phyloP scores from a whole-genome alignment of 805 yeast species.

The Starmerella scarabaei region DNA sequence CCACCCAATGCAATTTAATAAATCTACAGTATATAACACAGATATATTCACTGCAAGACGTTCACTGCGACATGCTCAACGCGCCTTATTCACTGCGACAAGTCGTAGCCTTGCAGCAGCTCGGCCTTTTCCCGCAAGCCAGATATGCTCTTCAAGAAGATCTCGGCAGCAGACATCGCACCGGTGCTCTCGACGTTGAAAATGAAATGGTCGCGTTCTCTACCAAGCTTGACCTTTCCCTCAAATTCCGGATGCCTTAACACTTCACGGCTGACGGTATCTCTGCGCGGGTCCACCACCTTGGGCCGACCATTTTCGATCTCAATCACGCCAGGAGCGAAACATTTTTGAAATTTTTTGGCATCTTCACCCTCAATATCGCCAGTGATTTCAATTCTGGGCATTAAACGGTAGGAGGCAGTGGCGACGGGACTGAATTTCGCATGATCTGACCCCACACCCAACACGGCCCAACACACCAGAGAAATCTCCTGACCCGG shows the following conservation, averaged over 20 bases:
- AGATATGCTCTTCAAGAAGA: conserved; percentile 79
- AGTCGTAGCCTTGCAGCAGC: conserved; percentile 16
- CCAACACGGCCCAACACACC: conserved; percentile 80
- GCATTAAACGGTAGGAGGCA: conserved; percentile 87
- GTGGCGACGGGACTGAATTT: conserved; percentile 96
- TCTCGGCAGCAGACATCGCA: conserved; percentile 94
- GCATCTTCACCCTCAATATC: conserved; percentile 73
- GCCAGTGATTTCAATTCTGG: conserved; percentile 47
- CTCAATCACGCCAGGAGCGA: conserved; percentile 85
- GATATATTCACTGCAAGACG: too few species aligned
- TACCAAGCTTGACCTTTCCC: conserved; percentile 80
- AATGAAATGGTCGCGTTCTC: conserved; percentile 83
- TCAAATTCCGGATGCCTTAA: conserved; percentile 83
- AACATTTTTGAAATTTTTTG: conserved; percentile 68
- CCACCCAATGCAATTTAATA: too few species aligned
- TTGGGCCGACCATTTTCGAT: conserved; percentile 53
- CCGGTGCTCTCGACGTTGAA: conserved; percentile 93
- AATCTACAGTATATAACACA: too few species aligned
- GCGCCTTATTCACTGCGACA: too few species aligned
- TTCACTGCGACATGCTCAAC: too few species aligned
- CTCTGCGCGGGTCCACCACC: conserved; percentile 82
- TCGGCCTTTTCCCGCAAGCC: conserved; percentile 60
- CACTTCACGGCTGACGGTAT: conserved; percentile 94
- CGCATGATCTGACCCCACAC: conserved; percentile 91
- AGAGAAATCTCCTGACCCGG: conserved; percentile 94